These are phyloP conservation scores for Huntiella decipiens DNA, from an alignment of 2,329 filamentous ascomycete species.

Conservation along the genomic window DNA sequence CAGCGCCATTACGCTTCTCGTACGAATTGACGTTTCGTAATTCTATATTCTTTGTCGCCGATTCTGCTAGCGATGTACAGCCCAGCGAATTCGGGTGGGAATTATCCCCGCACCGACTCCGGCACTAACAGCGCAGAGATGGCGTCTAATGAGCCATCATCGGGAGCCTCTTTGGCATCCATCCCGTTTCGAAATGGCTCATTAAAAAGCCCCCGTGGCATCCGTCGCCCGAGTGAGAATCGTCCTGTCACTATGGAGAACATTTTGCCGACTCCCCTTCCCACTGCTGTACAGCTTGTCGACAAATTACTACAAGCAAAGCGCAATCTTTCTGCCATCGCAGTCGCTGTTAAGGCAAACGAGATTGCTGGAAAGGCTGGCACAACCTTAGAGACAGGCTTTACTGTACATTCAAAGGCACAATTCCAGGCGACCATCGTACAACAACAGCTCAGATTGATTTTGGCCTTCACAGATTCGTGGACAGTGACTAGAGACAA, in stretches of 20 bases:
- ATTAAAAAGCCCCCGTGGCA: conserved; percentile 5
- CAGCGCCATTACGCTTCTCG: too few relatives aligned
- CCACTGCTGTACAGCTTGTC: conserved; percentile 37
- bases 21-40: too few relatives aligned
- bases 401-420: conserved; percentile 50
- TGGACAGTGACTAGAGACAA: conserved; percentile 37
- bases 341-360: conserved; percentile 66
- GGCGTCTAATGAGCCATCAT: not conserved
- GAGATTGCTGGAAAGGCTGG: conserved; percentile 66
- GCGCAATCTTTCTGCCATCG: conserved; percentile 67
- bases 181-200: conserved; percentile 8
- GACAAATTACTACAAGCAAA: conserved; percentile 74
- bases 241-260: too few relatives aligned
- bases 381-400: conserved; percentile 56
- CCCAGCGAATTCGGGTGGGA: not conserved
- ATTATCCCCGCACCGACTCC: not conserved
- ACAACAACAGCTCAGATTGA: conserved; percentile 32
- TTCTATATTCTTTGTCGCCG: not conserved
- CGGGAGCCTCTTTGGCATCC: not conserved
- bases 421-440: conserved; percentile 48
- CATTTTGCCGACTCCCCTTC: too few relatives aligned
- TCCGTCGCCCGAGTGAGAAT: too few relatives aligned
- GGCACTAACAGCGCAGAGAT: too few relatives aligned
- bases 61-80: not conserved
- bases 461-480: conserved; percentile 30